Evolutionary conservation across 2,329 filamentous ascomycete species (phyloP).

Genomic region (Penicillium sp.): DNA sequence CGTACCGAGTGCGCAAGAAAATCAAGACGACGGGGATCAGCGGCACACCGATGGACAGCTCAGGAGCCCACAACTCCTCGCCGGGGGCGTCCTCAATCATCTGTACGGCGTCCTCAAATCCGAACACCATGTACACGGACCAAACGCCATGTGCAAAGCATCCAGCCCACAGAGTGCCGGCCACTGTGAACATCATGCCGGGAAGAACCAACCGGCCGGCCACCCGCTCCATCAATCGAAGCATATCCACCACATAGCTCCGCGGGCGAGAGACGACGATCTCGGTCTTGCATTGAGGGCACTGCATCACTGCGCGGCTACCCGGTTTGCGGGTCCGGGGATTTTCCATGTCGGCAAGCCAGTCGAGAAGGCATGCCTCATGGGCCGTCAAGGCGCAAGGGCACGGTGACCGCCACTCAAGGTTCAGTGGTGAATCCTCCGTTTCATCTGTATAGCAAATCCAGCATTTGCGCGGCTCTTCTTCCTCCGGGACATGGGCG

Average conservation of each 20-base stretch:
- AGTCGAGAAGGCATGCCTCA: conserved; percentile 82
- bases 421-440: conserved; percentile 57
- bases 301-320: conserved; percentile 62
- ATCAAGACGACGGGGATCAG: conserved; percentile 66
- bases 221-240: conserved; percentile 56
- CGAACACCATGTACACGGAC: conserved; percentile 64
- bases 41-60: conserved; percentile 59
- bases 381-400: conserved; percentile 88
- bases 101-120: conserved; percentile 55
- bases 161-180: conserved; percentile 49
- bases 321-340: conserved; percentile 51
- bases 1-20: conserved; percentile 61
- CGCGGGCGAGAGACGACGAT: conserved; percentile 73
- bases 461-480: conserved; percentile 58
- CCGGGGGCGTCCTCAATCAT: conserved; percentile 47
- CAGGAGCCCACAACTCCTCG: conserved; percentile 44
- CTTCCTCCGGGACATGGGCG: conserved; percentile 16
- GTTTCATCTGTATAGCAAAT: conserved; percentile 65
- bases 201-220: conserved; percentile 62
- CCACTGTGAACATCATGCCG: conserved; percentile 53
- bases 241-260: conserved; percentile 66
- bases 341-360: conserved; percentile 84
- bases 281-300: conserved; percentile 82
- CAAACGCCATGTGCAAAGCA: conserved; percentile 58
- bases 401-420: conserved; percentile 81